Percentiles rank a stretch among this genome's conserved stretches.
These are phyloP conservation scores for Gaeumannomyces tritici DNA, from an alignment of 2,329 filamentous ascomycete genomes.

Conservation along the genomic window DNA sequence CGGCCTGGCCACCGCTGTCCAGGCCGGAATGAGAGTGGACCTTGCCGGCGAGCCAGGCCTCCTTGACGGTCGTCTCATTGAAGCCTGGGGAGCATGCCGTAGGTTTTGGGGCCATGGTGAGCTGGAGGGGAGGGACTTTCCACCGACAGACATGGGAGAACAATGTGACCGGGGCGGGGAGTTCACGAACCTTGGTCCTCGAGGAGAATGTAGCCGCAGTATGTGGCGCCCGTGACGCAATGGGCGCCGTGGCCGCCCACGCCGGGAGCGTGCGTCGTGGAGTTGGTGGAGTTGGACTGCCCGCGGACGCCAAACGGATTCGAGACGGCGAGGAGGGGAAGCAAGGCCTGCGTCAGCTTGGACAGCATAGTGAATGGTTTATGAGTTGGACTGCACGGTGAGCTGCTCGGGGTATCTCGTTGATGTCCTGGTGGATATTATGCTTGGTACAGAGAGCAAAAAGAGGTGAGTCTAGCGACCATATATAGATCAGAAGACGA, in stretches of 20 bases:
- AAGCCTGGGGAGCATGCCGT: constrained; percentile 8
- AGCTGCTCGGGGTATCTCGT: not conserved
- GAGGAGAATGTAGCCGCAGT: constrained; percentile 17
- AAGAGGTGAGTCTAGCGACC: too few relatives aligned
- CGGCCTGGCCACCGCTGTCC: not conserved
- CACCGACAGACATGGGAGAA: too few relatives aligned
- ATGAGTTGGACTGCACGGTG: too few relatives aligned
- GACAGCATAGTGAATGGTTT: not conserved
- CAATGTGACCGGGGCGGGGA: too few relatives aligned
- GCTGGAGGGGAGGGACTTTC: not conserved
- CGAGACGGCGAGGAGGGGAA: not conserved
- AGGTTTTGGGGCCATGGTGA: not conserved
- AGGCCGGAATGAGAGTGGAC: constrained; percentile 12
- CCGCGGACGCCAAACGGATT: not conserved
- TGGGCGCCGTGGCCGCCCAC: not conserved
- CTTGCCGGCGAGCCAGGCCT: constrained; percentile 11
- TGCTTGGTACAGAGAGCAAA: not conserved
- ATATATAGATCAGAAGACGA: too few relatives aligned
- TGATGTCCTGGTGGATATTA: not conserved
- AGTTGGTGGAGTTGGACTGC: not conserved
- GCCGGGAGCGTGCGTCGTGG: not conserved
- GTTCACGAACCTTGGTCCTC: constrained; percentile 12
- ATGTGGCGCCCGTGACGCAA: constrained; percentile 15
- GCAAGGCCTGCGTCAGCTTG: not conserved
- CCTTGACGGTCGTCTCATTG: constrained; percentile 11